Percentiles rank a stretch among this genome's conserved stretches.
Evolutionary conservation across 164 flowering plant species (phyloP).

Genomic region (Euptelea pleiosperma): DNA sequence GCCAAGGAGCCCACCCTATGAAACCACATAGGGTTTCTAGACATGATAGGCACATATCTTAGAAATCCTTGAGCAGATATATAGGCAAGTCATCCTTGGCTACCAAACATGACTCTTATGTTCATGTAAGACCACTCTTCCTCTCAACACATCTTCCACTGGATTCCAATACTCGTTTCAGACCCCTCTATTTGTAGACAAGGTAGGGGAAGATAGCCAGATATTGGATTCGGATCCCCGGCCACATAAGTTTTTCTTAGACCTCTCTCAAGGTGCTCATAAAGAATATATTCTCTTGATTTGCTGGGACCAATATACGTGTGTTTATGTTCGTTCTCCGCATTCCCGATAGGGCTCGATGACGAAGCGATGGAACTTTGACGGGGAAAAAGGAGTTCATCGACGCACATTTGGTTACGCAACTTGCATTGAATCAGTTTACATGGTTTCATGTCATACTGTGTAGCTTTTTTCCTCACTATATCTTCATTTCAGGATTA

Average conservation of each 20-base stretch:
- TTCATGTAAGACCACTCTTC: slow-evolving; percentile 44
- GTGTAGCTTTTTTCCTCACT: no score
- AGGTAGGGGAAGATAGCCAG: no score
- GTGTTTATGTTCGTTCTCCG: neutral
- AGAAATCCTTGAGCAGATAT: neutral
- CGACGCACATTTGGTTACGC: no score
- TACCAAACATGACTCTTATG: slow-evolving; percentile 36
- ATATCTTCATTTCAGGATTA: no score
- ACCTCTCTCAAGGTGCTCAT: neutral
- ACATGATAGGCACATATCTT: no score
- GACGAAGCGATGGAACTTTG: neutral
- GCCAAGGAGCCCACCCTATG: slow-evolving; percentile 45
- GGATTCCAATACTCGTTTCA: slow-evolving; percentile 2
- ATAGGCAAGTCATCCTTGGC: slow-evolving; percentile 58
- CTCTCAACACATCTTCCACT: neutral
- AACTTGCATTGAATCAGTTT: no score
- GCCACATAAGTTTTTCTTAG: neutral
- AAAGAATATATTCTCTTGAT: slow-evolving; percentile 1
- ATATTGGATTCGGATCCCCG: neutral
- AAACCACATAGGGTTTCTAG: slow-evolving; percentile 4
- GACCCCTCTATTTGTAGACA: slow-evolving; percentile 6
- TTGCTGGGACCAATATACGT: neutral
- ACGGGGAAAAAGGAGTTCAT: no score
- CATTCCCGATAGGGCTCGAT: no score
- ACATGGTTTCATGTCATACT: no score